Conservation (phyloP, 768 basidiomycete species). For the Suillus lakei region DNA sequence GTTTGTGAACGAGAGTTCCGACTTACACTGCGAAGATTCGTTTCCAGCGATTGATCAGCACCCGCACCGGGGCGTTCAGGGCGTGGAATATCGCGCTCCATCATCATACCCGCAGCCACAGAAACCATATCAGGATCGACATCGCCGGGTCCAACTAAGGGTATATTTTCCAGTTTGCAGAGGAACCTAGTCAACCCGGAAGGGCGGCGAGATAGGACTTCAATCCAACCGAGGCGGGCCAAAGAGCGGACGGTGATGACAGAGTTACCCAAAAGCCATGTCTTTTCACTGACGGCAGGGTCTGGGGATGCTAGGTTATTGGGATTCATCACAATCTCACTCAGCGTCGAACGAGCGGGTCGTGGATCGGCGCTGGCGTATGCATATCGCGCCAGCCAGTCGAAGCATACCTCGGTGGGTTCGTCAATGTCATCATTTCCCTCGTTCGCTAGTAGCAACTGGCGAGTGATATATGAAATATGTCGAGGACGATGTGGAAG, state of each 20-base stretch:
- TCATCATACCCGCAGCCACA: constrained; percentile 71
- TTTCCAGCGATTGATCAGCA: not conserved
- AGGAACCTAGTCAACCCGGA: constrained; percentile 89
- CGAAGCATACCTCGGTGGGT: constrained; percentile 94
- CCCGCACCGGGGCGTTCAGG: constrained; percentile 31
- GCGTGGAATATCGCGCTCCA: constrained; percentile 58
- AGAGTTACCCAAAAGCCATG: constrained; percentile 87
- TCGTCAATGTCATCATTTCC: constrained; percentile 77
- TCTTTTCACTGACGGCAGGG: constrained; percentile 60
- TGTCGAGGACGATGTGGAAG: constrained; percentile 81
- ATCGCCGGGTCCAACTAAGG: constrained; percentile 83
- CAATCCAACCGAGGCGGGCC: constrained; percentile 82
- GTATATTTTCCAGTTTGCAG: constrained; percentile 87
- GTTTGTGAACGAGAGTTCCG: not conserved
- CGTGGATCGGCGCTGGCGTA: constrained; percentile 94
- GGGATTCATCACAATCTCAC: constrained; percentile 77
- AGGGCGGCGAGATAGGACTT: constrained; percentile 81
- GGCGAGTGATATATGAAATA: constrained; percentile 84
- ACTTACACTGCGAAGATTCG: constrained; percentile 3
- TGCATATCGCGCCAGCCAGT: constrained; percentile 95
- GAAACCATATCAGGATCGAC: constrained; percentile 80
- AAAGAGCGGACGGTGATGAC: constrained; percentile 83
- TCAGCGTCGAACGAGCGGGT: constrained; percentile 78
- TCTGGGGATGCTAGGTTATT: constrained; percentile 39
- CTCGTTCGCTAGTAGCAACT: constrained; percentile 86